phyloP scores from a whole-genome alignment of 371 early-diverging fungal genomes.

The Syncephalastrum sp. region DNA sequence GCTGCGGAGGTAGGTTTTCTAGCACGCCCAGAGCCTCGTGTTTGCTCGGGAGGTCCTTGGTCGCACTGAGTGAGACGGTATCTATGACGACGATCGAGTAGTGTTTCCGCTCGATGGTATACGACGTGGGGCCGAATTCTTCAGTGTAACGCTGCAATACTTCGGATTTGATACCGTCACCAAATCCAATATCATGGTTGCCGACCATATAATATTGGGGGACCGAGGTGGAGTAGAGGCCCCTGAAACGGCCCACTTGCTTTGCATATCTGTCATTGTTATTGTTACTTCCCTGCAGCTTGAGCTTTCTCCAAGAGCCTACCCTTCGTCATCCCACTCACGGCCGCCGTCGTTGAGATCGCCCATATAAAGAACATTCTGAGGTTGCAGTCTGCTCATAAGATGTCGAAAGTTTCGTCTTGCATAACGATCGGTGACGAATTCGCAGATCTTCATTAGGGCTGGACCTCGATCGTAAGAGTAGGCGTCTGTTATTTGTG shows the following conservation, averaged over 20 bases:
- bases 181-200: constrained; percentile 94
- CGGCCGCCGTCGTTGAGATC: constrained; percentile 90
- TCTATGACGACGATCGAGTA: constrained; percentile 71
- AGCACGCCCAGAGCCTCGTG: constrained; percentile 47
- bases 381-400: constrained; percentile 47
- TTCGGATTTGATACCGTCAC: constrained; percentile 56
- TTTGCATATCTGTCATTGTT: background rate
- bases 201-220: constrained; percentile 63
- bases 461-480: constrained; percentile 70
- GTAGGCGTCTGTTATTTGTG: constrained; percentile 88
- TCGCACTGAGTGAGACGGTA: constrained; percentile 71
- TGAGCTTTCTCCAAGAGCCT: constrained; percentile 6
- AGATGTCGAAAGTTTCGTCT: constrained; percentile 70
- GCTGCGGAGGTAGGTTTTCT: constrained; percentile 8
- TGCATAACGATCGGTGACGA: constrained; percentile 85
- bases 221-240: constrained; percentile 25
- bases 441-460: constrained; percentile 59
- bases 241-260: constrained; percentile 27
- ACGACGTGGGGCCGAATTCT: constrained; percentile 71
- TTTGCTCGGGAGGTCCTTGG: constrained; percentile 31
- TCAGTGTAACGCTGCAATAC: constrained; percentile 57
- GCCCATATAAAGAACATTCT: constrained; percentile 76
- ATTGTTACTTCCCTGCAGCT: background rate
- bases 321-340: constrained; percentile 63
- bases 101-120: constrained; percentile 55